Evolutionary conservation across 306 rosid genomes (phyloP), one percentile per base, ranked within the genome.

Genomic region (Myrica gale): DNA sequence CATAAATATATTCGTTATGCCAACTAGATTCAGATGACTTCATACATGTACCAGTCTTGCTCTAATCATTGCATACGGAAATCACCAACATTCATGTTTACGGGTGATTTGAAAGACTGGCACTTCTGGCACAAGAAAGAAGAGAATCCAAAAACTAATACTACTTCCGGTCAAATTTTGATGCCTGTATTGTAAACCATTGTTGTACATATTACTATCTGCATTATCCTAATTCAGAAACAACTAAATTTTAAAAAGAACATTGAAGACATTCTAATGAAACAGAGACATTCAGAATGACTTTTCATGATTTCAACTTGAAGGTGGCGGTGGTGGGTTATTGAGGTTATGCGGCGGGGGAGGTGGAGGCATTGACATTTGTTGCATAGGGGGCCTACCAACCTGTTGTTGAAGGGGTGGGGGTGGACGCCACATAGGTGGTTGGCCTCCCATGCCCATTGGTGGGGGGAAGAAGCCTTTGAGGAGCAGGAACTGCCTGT

Each of bases 401-500:
- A 77, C 84, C 57, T 84, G 91, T 72, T 86, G 96, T 80, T 88
- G 97, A 4, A 67, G 91, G 3, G 96, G 96, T 1, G 96, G 97
- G 0, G 87, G 96, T 5, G 93, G 97, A 39, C 91, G 87, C 99
- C 99, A 92, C 62, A 87, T 68, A 10, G 81, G 89, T 61, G 85
- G 96, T 76, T 86, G 97, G 75, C 87, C 82, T 75, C 88, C 90
- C 99, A 96, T 90, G 23, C 82, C 88, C 81, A 89, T 62, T 1
- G 99, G 99, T 10, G 98, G 99, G n/a, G n/a, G 98, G 98, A 73
- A 95, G 90, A 54, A 81, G 85, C 78, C 96, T 89, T 32, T 90
- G 95, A 68, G 93, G 96, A 66, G 66, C 84, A 1, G 53, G 82
- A 61, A 75, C 79, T 0, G 46, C 84, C 76, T 87, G 98, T 15